These are phyloP conservation scores for Thielaviopsis cerberus DNA, from an alignment of 2,329 filamentous ascomycete species.

Conservation along the genomic window DNA sequence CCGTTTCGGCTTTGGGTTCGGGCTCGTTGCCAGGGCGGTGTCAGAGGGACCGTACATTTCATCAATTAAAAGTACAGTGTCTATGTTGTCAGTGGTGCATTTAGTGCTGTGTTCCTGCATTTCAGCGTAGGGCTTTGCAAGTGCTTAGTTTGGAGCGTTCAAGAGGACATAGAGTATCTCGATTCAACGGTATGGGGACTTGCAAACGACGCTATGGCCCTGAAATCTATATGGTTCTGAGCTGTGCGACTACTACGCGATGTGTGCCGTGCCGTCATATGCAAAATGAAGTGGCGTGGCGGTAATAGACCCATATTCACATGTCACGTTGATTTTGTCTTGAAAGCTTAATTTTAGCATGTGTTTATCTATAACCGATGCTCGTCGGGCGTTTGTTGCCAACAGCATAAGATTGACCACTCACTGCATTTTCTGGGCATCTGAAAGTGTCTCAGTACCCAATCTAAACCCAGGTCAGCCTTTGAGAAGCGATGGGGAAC, in stretches of 20 bases:
- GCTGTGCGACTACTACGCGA: background rate
- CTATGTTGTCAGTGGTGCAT: background rate
- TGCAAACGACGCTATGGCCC: background rate
- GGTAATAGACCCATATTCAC: background rate
- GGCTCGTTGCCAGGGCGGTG: constrained; percentile 18
- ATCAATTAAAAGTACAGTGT: no score
- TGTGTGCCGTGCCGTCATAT: background rate
- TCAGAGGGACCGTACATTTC: constrained; percentile 25
- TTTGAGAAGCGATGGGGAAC: no score
- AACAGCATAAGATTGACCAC: background rate
- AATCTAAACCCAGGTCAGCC: background rate
- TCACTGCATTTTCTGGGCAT: background rate
- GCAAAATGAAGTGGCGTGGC: background rate
- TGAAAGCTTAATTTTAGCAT: background rate
- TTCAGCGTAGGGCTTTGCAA: background rate
- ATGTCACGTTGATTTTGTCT: background rate
- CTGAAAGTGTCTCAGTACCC: background rate
- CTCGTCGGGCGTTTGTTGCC: background rate
- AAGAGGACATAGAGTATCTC: background rate
- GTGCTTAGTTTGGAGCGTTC: background rate
- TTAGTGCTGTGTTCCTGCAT: background rate
- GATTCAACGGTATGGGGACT: background rate
- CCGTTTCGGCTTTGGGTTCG: constrained; percentile 17
- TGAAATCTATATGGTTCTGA: no score
- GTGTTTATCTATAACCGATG: background rate